Percentiles rank a stretch among this genome's conserved stretches.
phyloP scores from a whole-genome alignment of 768 basidiomycete genomes.

The Tricholomella constricta region DNA sequence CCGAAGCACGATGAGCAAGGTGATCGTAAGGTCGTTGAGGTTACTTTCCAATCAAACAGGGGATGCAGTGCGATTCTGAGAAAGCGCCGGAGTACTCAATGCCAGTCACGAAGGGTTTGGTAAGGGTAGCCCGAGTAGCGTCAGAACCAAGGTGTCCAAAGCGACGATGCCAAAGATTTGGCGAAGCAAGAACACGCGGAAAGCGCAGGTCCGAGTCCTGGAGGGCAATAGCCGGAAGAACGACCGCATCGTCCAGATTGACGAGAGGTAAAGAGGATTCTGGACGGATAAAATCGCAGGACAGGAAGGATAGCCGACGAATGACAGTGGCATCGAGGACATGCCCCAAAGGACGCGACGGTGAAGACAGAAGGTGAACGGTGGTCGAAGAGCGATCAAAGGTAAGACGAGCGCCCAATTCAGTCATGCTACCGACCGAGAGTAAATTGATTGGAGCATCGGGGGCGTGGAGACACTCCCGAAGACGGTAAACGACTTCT shows the following conservation, averaged over 20 bases:
- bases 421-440: too few species aligned
- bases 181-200: background rate
- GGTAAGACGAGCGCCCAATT: constrained; percentile 4
- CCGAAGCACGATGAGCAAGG: background rate
- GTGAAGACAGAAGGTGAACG: background rate
- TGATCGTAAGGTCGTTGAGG: constrained; percentile 17
- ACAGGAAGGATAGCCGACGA: background rate
- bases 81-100: constrained; percentile 7
- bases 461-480: constrained; percentile 26
- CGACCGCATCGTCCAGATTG: background rate
- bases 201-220: background rate
- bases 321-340: background rate
- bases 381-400: background rate
- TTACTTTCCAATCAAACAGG: constrained; percentile 27
- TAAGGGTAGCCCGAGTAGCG: constrained; percentile 18
- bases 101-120: constrained; percentile 16
- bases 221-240: background rate
- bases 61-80: constrained; percentile 9
- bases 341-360: background rate
- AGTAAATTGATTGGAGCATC: constrained; percentile 23
- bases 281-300: constrained; percentile 3
- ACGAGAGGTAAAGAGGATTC: background rate
- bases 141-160: constrained; percentile 26
- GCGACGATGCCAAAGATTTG: constrained; percentile 24
- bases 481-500: constrained; percentile 3